Conservation (phyloP, 2,329 filamentous ascomycete species). For the Pseudogymnoascus sp. region DNA sequence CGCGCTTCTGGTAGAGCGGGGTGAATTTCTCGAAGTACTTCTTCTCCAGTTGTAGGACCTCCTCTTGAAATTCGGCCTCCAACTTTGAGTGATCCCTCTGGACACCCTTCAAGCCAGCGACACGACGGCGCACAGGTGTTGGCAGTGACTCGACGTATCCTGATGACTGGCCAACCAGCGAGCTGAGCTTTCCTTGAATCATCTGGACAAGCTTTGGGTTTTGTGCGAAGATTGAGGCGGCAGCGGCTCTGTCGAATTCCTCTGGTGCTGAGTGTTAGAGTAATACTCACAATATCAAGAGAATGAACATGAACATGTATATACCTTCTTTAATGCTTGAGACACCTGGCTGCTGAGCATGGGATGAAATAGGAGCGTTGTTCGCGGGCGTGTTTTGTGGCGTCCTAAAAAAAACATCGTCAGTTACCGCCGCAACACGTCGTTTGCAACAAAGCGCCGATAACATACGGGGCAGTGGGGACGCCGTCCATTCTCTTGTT, state of each 20-base stretch:
- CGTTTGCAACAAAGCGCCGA: constrained; percentile 12
- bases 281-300: neutral
- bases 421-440: constrained; percentile 17
- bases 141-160: constrained; percentile 98
- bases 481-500: constrained; percentile 56
- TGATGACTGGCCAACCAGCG: constrained; percentile 88
- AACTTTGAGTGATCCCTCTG: constrained; percentile 99
- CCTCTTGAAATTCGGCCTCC: constrained; percentile 97
- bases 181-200: constrained; percentile 94
- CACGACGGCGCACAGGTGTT: constrained; percentile 79
- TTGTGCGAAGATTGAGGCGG: constrained; percentile 88
- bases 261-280: constrained; percentile 47
- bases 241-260: constrained; percentile 79
- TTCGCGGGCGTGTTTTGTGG: constrained; percentile 96
- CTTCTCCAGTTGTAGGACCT: constrained; percentile 96
- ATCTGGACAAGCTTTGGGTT: constrained; percentile 93
- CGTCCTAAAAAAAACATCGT: constrained; percentile 57
- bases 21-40: constrained; percentile 99
- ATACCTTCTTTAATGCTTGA: constrained; percentile 96
- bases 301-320: constrained; percentile 29
- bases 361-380: constrained; percentile 94
- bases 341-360: constrained; percentile 90
- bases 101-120: constrained; percentile 92
- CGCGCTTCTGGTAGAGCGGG: constrained; percentile 91
- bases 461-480: constrained; percentile 57